Percentiles rank a stretch among this genome's conserved stretches.
phyloP scores from a whole-genome alignment of 1,139 yeast species.

The Blastobotrys indianensis region DNA sequence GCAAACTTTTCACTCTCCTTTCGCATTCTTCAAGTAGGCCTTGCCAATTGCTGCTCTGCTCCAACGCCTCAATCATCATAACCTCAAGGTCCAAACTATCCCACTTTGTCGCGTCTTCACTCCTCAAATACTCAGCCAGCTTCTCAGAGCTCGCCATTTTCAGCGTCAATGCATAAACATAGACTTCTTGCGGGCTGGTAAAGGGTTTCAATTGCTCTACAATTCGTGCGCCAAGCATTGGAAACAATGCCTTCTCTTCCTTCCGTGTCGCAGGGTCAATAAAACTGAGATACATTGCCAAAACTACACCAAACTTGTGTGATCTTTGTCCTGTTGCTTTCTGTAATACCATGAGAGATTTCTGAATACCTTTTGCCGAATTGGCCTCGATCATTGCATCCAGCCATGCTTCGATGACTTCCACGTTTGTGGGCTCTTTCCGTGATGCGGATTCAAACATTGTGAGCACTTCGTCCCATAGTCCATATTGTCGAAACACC shows the following conservation, averaged over 20 bases:
- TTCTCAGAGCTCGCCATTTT: conserved; percentile 32
- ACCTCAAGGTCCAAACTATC: conserved; percentile 55
- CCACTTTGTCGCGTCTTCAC: conserved; percentile 34
- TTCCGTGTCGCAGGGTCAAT: conserved; percentile 27
- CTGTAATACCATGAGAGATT: conserved; percentile 33
- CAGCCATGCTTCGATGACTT: conserved; percentile 35
- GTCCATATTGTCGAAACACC: conserved; percentile 31
- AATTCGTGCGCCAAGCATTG: conserved; percentile 51
- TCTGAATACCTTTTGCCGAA: conserved; percentile 31
- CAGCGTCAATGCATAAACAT: conserved; percentile 46
- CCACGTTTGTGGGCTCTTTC: conserved; percentile 44
- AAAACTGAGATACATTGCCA: conserved; percentile 29
- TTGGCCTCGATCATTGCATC: conserved; percentile 30
- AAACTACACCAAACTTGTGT: conserved; percentile 44
- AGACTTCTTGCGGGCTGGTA: conserved; percentile 53
- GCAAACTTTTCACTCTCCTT: conserved; percentile 19
- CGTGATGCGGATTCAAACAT: conserved; percentile 54
- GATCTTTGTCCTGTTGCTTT: conserved; percentile 31
- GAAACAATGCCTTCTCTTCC: conserved; percentile 44
- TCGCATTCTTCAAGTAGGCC: conserved; percentile 34
- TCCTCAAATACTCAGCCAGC: conserved; percentile 33
- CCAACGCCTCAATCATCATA: conserved; percentile 44
- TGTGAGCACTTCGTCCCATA: conserved; percentile 36
- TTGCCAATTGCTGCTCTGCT: conserved; percentile 39
- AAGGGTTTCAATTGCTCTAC: conserved; percentile 44